Evolutionary conservation across 495 filamentous ascomycete genomes (phyloP), one percentile per base, ranked within the genome.

Genomic region (Penicillium nucicola): DNA sequence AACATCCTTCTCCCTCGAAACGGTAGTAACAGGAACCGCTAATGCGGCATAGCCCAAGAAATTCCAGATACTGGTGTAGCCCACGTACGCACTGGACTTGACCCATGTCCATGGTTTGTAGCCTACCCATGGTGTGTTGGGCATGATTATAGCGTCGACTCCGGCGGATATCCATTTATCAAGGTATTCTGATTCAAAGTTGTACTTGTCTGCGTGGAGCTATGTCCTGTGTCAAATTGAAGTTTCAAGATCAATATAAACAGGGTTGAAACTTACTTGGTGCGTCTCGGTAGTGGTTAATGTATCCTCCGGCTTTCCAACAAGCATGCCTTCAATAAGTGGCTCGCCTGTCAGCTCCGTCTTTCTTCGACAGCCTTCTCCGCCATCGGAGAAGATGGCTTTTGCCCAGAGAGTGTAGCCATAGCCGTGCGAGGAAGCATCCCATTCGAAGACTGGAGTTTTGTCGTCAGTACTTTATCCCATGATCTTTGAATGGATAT

Each of bases 21-120:
- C 59, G n/a, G 33, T 71, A 0, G 70, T 71, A 5, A 76, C 68
- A 1, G 83, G 84, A 44, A 84, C 75, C 0, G 82, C 68, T 12
- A 83, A 46, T 14, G 72, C 77, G 0, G 83, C 84, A 62, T 86
- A 88, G 44, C 87, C 80, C 1, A 88, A 60, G 13, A 88, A 50
- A 55, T 90, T 89, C 83, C 82, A 90, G 51, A 86, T 76, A 13
- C 70, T 66, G 0, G 84, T 86, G 50, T 88, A 89, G 1, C 76
- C 75, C 68, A 84, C 80, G 55, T 83, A 86, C 15, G 75, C 75
- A 9, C 68, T 68, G 5, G 76, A 82, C 17, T 77, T 72, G 7
- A 82, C 66, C 71, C 70, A 74, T 0, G 65, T 67, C 57, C 67
- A 66, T 4, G 77, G 65, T 58, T 71, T 47, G 70, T 79, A 55